Conservation (phyloP, 352 stramenopile genomes). For the Lagenidium giganteum region DNA sequence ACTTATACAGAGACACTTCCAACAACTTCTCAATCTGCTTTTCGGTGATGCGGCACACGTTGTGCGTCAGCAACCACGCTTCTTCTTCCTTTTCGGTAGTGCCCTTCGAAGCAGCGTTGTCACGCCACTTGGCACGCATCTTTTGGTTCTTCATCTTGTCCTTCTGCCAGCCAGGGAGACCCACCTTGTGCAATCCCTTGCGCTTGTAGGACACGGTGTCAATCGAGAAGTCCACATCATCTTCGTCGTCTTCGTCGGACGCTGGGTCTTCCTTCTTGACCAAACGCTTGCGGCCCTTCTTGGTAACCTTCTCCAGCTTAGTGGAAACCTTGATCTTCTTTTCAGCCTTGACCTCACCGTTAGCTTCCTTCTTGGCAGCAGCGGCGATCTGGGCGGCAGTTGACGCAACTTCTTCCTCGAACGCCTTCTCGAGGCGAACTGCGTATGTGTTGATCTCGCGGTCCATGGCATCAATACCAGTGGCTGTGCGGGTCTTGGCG, state of each 20-base stretch:
- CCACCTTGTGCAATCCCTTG: conserved; percentile 62
- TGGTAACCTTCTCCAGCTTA: conserved; percentile 57
- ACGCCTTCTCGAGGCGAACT: conserved; percentile 53
- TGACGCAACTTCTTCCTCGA: conserved; percentile 43
- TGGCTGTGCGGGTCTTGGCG: conserved; percentile 36
- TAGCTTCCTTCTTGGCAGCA: conserved; percentile 19
- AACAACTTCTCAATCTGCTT: conserved; percentile 76
- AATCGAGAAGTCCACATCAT: conserved; percentile 38
- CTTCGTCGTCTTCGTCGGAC: conserved; percentile 34
- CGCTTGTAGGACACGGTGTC: conserved; percentile 57
- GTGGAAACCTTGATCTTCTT: conserved; percentile 59
- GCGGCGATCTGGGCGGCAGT: conserved; percentile 6
- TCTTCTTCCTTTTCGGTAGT: conserved; percentile 65
- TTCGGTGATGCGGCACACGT: conserved; percentile 88
- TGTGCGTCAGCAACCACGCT: conserved; percentile 82
- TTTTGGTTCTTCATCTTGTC: conserved; percentile 49
- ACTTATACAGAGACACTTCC: conserved; percentile 77
- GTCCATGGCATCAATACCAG: conserved; percentile 67
- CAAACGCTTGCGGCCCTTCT: conserved; percentile 41
- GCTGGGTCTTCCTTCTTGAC: conserved; percentile 32
- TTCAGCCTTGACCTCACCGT: conserved; percentile 29
- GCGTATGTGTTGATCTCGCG: conserved; percentile 59
- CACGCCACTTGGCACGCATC: conserved; percentile 44
- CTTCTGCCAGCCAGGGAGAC: conserved; percentile 48
- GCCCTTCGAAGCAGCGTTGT: conserved; percentile 40